Percentiles rank a stretch among this genome's conserved stretches.
Conservation (phyloP, 192 early-diverging fungal genomes). For the Bifiguratus adelaidae region DNA sequence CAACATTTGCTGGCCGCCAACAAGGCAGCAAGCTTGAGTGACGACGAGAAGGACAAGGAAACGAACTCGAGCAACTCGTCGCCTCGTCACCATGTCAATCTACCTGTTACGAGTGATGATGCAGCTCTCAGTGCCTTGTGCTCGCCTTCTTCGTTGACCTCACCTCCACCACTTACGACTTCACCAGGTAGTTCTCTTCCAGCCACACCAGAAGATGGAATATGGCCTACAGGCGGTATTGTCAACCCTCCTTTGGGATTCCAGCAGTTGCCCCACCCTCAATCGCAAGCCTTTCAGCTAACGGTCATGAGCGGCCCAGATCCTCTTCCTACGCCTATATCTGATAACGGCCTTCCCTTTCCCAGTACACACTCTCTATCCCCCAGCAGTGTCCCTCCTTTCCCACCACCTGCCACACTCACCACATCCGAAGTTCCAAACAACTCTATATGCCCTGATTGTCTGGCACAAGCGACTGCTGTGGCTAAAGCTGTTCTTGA, state of each 20-base stretch:
- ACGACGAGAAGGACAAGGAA: conserved; percentile 17
- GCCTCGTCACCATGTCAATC: conserved; percentile 14
- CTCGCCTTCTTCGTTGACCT: neutral
- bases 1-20: conserved; percentile 6
- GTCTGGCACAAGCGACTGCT: conserved; percentile 30
- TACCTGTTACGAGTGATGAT: neutral
- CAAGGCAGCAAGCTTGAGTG: conserved; percentile 15
- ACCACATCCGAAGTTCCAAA: conserved; percentile 7
- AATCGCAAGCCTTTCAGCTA: conserved; percentile 8
- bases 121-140: conserved; percentile 2
- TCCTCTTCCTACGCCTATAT: conserved; percentile 2
- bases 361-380: conserved; percentile 3
- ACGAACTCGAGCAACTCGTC: conserved; percentile 14
- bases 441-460: conserved; percentile 30
- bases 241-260: conserved; percentile 8
- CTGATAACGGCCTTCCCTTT: conserved; percentile 2
- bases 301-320: conserved; percentile 11
- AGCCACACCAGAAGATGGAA: conserved; percentile 14
- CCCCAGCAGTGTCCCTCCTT: conserved; percentile 4
- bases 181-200: neutral
- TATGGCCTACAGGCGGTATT: conserved; percentile 8
- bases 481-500: conserved; percentile 31
- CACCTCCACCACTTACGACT: neutral
- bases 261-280: neutral
- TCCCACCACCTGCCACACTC: conserved; percentile 7